These are phyloP conservation scores for Bombardia bombarda DNA, from an alignment of 495 filamentous ascomycete genomes.

Conservation along the genomic window DNA sequence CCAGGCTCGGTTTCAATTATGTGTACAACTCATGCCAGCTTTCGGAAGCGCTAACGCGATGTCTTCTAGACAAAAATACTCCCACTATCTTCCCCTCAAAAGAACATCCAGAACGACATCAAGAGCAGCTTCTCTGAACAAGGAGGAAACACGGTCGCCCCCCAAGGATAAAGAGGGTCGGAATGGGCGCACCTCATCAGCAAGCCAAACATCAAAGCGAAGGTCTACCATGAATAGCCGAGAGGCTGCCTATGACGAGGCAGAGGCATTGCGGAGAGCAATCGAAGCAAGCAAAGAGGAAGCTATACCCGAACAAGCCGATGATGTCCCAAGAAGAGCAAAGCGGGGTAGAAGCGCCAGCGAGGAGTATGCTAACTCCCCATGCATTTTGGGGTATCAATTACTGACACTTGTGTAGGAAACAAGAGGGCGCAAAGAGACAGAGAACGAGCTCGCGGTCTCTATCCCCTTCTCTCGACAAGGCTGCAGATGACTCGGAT, in stretches of 20 bases:
- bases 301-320: conserved; percentile 39
- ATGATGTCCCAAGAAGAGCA: conserved; percentile 47
- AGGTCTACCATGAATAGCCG: conserved; percentile 97
- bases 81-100: conserved; percentile 47
- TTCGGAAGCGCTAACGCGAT: conserved; percentile 21
- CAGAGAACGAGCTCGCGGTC: conserved; percentile 71
- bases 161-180: conserved; percentile 41
- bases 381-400: too few relatives aligned
- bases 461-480: conserved; percentile 42
- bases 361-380: conserved; percentile 80
- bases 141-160: conserved; percentile 43
- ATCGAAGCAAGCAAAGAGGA: conserved; percentile 92
- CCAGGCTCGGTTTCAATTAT: conserved; percentile 4
- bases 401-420: conserved; percentile 26
- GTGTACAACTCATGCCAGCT: neutral
- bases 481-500: conserved; percentile 57
- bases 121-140: conserved; percentile 49
- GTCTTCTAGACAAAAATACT: conserved; percentile 44
- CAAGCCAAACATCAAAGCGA: conserved; percentile 57
- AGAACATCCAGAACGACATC: conserved; percentile 37
- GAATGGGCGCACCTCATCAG: conserved; percentile 37
- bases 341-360: conserved; percentile 88
- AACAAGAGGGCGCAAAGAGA: conserved; percentile 47
- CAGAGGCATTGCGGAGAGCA: conserved; percentile 78
- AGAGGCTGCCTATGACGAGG: conserved; percentile 91